Base-by-base conservation (phyloP, 2,329 filamentous ascomycete genomes). In the Colletotrichum viniferum region DNA sequence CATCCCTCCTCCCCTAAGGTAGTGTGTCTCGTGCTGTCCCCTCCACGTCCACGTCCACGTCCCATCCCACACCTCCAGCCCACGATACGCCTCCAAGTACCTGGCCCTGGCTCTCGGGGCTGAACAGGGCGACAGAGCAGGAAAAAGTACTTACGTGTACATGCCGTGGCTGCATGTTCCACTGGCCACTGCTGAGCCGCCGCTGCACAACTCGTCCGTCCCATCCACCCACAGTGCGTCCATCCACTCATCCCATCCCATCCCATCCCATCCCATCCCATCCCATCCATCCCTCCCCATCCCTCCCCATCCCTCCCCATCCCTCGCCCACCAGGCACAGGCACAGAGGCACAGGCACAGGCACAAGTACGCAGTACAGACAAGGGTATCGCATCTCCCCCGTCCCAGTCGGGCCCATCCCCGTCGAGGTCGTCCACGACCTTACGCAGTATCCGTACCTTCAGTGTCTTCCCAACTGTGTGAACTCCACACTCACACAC, bases 171-270 rank as follows among this genome's bases (percentile, higher is more conserved):
- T 43, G 52, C 67, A 61, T 69, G 71, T 56, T 21, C 68, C 32
- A 72, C 72, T 71, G 48, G 67, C 60, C 18, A 5, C 38, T 71
- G 36, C 60, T 74, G 66, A 74, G 71, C 71, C 67, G 71, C 65
- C 56, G 71, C 65, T 74, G 58, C 58, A 71, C 52, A 71, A 26
- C 32, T 38, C 48, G 30, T 56, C 48, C 61, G 38, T 65, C 61
- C n/a, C 65, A 43, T 38, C 36, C 36, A 38, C 16, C 36, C 36
- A 38, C 36, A 18, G 36, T 38, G 16, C 36, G 18, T 38, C 36
- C 36, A 38, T 24, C 65, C 65, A 36, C 6, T 48, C 56, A 34
- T 34, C 64, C 56, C 52, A 30, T 34, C 26, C 48, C 30, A 34
- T 58, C 24, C 26, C 26, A 28, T 28, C 26, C 64, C 56, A 34